Conservation (phyloP, 768 basidiomycete species). For the Boletellus sp. region DNA sequence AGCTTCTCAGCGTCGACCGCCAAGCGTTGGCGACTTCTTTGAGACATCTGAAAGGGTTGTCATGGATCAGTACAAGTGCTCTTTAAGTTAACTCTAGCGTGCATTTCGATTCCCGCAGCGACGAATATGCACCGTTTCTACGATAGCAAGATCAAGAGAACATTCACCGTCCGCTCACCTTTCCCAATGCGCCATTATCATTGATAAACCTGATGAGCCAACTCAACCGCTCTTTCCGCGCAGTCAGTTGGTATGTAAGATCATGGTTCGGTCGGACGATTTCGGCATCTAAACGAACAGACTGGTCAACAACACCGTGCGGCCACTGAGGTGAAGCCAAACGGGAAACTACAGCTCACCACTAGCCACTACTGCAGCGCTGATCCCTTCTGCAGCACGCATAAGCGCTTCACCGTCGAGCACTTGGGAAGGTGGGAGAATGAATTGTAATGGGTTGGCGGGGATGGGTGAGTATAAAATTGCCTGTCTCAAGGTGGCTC, state of each 20-base stretch:
- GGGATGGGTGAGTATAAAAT: constrained; percentile 72
- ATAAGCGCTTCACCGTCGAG: constrained; percentile 76
- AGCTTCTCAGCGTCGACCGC: constrained; percentile 85
- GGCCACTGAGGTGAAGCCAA: not conserved
- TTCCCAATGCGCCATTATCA: constrained; percentile 73
- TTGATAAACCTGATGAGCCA: constrained; percentile 91
- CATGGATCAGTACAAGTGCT: constrained; percentile 3
- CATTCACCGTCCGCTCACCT: constrained; percentile 41
- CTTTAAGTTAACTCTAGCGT: not conserved
- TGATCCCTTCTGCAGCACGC: constrained; percentile 75
- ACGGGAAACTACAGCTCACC: constrained; percentile 39
- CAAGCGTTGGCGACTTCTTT: constrained; percentile 68
- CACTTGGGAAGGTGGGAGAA: constrained; percentile 63
- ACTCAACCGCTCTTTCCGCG: constrained; percentile 69
- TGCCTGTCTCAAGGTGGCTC: constrained; percentile 79
- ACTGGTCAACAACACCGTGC: not conserved
- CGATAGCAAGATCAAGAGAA: not conserved
- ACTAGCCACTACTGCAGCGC: constrained; percentile 66
- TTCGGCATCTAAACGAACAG: constrained; percentile 46
- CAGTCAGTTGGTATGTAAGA: constrained; percentile 69
- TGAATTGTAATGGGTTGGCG: constrained; percentile 78
- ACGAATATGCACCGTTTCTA: not conserved
- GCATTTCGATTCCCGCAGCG: not conserved
- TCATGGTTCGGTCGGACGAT: constrained; percentile 76
- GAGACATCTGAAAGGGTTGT: constrained; percentile 60